Conservation (phyloP, 2,329 filamentous ascomycete species). For the Sordariomycetes sp. region DNA sequence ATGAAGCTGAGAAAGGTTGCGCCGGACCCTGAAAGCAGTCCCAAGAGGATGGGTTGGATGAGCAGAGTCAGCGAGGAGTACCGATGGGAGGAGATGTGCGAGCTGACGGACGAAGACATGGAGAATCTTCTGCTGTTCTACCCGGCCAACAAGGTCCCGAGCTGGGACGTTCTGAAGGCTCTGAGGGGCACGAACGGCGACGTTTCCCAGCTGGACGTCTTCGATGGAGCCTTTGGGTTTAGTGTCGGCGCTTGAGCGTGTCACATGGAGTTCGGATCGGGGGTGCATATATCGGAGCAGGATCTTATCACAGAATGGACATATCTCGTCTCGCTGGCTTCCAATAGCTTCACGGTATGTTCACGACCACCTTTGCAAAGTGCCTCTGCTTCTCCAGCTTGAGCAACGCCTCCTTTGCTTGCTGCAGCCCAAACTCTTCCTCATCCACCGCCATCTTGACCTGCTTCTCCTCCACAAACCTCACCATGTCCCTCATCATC, state of each 20-base stretch:
- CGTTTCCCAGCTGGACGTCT: conserved; percentile 39
- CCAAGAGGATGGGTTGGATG: conserved; percentile 95
- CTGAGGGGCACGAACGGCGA: conserved; percentile 35
- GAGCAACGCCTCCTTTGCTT: conserved; percentile 21
- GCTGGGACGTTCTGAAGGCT: conserved; percentile 43
- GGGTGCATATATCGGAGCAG: not conserved
- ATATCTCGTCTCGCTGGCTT: not conserved
- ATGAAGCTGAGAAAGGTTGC: conserved; percentile 71
- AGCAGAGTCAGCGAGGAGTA: conserved; percentile 82
- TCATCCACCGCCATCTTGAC: conserved; percentile 20
- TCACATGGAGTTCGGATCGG: not conserved
- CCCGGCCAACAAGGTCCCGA: conserved; percentile 42
- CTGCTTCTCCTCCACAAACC: conserved; percentile 19
- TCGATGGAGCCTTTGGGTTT: conserved; percentile 52
- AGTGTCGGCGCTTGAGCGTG: conserved; percentile 30
- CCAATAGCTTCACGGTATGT: not conserved
- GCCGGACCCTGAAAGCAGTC: conserved; percentile 62
- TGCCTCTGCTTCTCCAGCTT: conserved; percentile 21
- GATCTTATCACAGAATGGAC: not conserved
- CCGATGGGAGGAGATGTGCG: conserved; percentile 74
- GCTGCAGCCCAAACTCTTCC: conserved; percentile 16
- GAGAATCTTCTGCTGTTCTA: conserved; percentile 74
- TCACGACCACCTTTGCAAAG: conserved; percentile 22
- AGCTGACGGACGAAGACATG: conserved; percentile 78
- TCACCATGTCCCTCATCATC: conserved; percentile 17